phyloP scores from a whole-genome alignment of 2,329 filamentous ascomycete genomes.

The Geosmithia morbida region DNA sequence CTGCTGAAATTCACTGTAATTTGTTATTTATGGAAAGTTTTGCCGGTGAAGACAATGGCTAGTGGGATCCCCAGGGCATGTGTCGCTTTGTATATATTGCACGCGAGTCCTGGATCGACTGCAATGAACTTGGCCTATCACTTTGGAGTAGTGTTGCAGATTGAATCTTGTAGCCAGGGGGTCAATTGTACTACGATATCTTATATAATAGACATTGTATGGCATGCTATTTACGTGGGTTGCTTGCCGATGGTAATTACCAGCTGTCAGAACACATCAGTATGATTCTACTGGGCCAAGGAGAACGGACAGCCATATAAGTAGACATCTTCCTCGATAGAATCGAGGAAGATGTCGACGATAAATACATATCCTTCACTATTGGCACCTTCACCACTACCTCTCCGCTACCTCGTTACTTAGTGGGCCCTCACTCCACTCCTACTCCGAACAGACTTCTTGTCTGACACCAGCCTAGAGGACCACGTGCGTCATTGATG shows the following conservation, averaged over 20 bases:
- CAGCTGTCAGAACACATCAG: too few species aligned
- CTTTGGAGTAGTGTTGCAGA: constrained; percentile 8
- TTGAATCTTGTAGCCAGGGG: constrained; percentile 9
- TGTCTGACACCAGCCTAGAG: constrained; percentile 11
- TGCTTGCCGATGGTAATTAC: constrained; percentile 8
- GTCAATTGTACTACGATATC: constrained; percentile 7
- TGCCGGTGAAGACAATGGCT: background rate
- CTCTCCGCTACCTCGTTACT: too few species aligned
- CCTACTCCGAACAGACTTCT: too few species aligned
- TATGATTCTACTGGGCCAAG: too few species aligned
- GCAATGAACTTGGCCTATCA: constrained; percentile 7
- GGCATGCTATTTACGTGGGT: background rate
- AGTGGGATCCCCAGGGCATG: background rate
- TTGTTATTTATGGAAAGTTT: background rate
- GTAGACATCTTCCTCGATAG: too few species aligned
- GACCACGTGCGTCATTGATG: constrained; percentile 6
- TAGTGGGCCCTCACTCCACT: too few species aligned
- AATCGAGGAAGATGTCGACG: too few species aligned
- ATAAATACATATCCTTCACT: too few species aligned
- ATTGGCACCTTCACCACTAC: too few species aligned
- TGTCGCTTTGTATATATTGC: background rate
- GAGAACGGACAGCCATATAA: too few species aligned
- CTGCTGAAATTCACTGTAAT: background rate
- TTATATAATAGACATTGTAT: background rate
- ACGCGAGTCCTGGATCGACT: constrained; percentile 4